phyloP scores from a whole-genome alignment of 106 monocot genomes.

The Ottelia alismoides region DNA sequence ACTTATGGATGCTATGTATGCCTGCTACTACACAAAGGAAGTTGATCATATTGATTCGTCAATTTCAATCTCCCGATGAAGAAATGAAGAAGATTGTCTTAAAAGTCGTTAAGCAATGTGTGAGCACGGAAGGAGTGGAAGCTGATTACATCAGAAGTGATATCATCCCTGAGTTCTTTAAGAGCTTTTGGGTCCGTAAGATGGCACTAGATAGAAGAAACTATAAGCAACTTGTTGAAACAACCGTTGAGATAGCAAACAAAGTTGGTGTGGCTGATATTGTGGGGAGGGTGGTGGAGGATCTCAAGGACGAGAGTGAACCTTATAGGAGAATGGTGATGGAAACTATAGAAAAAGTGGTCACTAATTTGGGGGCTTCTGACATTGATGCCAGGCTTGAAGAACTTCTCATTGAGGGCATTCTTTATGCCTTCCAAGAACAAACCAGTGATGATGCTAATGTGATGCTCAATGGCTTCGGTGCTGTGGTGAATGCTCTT shows the following conservation, averaged over 20 bases:
- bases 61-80: slow-evolving; percentile 97
- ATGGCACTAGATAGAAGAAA: slow-evolving; percentile 94
- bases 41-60: slow-evolving; percentile 86
- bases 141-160: slow-evolving; percentile 82
- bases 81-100: slow-evolving; percentile 99
- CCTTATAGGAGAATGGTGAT: slow-evolving; percentile 98
- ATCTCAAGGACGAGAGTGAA: slow-evolving; percentile 97
- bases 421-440: slow-evolving; percentile 94
- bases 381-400: slow-evolving; percentile 89
- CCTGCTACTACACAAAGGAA: slow-evolving; percentile 94
- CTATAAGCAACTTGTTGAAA: slow-evolving; percentile 91
- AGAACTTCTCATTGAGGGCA: slow-evolving; percentile 94
- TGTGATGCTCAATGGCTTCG: slow-evolving; percentile 99
- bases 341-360: slow-evolving; percentile 98
- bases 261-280: slow-evolving; percentile 98
- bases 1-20: slow-evolving; percentile 95
- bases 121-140: slow-evolving; percentile 95
- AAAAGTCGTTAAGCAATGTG: slow-evolving; percentile 97
- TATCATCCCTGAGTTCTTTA: slow-evolving; percentile 87
- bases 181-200: slow-evolving; percentile 85
- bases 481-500: slow-evolving; percentile 93
- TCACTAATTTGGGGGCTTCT: slow-evolving; percentile 91
- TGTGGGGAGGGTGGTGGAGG: slow-evolving; percentile 84
- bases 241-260: slow-evolving; percentile 95
- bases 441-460: slow-evolving; percentile 98